These are phyloP conservation scores for Capsella rubella DNA, from an alignment of 441 rosid genomes.

Conservation along the genomic window DNA sequence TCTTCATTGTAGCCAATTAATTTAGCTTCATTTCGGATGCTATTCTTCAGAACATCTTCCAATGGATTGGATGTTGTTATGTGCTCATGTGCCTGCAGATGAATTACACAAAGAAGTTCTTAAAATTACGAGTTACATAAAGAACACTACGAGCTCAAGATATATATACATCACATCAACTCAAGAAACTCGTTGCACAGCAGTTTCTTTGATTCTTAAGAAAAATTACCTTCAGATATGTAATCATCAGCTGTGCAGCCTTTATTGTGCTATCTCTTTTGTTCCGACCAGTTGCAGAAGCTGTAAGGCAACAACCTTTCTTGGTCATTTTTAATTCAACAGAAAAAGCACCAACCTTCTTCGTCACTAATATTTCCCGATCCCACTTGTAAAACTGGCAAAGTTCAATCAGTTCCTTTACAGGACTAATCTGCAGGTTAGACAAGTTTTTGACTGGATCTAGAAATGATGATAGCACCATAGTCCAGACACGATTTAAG, in stretches of 20 bases:
- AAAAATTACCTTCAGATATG: slow-evolving; percentile 70
- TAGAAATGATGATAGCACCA: slow-evolving; percentile 78
- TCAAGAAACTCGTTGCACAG: slow-evolving; percentile 12
- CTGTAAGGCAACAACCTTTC: slow-evolving; percentile 48
- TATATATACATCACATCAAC: slow-evolving; percentile 20
- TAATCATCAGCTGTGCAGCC: slow-evolving; percentile 62
- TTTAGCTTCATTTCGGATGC: slow-evolving; percentile 62
- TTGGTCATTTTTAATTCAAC: slow-evolving; percentile 63
- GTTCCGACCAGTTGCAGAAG: slow-evolving; percentile 60
- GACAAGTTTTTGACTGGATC: slow-evolving; percentile 69
- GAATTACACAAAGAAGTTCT: slow-evolving; percentile 23
- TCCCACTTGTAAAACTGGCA: slow-evolving; percentile 73
- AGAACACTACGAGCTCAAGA: slow-evolving; percentile 25
- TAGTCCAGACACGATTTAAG: slow-evolving; percentile 72
- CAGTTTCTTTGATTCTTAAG: slow-evolving; percentile 14
- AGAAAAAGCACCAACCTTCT: slow-evolving; percentile 53
- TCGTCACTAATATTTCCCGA: slow-evolving; percentile 43
- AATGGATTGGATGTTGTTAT: slow-evolving; percentile 57
- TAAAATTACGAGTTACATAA: slow-evolving; percentile 16
- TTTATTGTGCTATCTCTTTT: slow-evolving; percentile 68
- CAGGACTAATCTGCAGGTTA: slow-evolving; percentile 68
- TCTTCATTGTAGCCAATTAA: slow-evolving; percentile 89
- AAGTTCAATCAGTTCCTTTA: slow-evolving; percentile 78
- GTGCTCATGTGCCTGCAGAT: slow-evolving; percentile 68
- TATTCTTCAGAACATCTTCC: slow-evolving; percentile 66